Conservation (phyloP, 2,329 filamentous ascomycete genomes). For the Niveomyces coronatus region DNA sequence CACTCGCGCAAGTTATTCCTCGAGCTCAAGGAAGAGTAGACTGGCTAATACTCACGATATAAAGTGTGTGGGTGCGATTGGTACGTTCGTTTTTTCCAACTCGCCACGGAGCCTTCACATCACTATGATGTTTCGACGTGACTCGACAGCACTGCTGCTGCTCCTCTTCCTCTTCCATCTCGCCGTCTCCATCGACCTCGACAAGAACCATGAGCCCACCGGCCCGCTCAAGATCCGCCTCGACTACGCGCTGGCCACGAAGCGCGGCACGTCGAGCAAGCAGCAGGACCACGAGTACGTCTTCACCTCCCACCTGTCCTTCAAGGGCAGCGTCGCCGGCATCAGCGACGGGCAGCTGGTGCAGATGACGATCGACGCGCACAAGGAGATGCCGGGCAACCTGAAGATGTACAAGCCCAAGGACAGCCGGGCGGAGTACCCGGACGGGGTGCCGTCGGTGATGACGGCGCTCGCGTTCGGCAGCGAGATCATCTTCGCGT, state of each 20-base stretch:
- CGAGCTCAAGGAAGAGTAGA: too few species aligned
- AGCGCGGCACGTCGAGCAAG: background rate
- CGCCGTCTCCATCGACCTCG: background rate
- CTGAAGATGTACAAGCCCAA: conserved; percentile 1
- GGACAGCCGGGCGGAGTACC: background rate
- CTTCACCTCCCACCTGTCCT: background rate
- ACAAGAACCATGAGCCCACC: background rate
- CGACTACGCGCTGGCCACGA: background rate
- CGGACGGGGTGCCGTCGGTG: background rate
- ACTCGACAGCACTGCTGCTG: background rate
- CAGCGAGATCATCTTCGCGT: conserved; percentile 7
- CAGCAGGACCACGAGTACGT: background rate
- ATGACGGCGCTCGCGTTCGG: conserved; percentile 7
- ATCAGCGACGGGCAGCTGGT: conserved; percentile 3
- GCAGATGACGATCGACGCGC: conserved; percentile 6
- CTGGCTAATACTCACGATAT: too few species aligned
- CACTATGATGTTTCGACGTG: background rate
- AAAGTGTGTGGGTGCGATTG: too few species aligned
- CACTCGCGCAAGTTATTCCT: too few species aligned
- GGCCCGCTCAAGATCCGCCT: background rate
- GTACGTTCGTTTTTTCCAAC: too few species aligned
- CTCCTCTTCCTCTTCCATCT: background rate
- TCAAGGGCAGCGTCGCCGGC: background rate
- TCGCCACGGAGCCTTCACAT: too few species aligned
- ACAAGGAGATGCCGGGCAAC: conserved; percentile 3